Base-by-base conservation (phyloP, 2,329 filamentous ascomycete species). In the Colletotrichum sp. region DNA sequence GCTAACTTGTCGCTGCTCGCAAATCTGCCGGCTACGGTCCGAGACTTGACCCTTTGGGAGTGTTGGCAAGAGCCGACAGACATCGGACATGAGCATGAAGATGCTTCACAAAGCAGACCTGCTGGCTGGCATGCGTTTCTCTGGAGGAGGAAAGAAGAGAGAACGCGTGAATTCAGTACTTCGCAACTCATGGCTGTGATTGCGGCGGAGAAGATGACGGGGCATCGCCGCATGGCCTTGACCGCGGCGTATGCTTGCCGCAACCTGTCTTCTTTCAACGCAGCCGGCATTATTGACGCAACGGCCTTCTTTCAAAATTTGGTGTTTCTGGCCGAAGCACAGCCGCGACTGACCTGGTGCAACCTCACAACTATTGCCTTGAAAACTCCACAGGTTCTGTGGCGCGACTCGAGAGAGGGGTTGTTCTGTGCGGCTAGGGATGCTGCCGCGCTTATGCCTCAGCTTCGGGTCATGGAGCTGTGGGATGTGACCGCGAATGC, bases 351-450 rank as follows among this genome's bases (percentile, higher is more conserved):
- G n/a, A 0, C 43, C 1, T 52, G n/a, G 43, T 24, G 1, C 43
- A 52, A 52, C 10, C n/a, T 52, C 12, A 52, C 10, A 21, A 21
- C 2, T 0, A 7, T 52, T 24, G n/a, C 43, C 43, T 13, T 52
- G 43, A 52, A 52, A 24, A 52, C 43, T 7, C n/a, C 43, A 5
- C 43, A 52, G 7, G 43, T 21, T 52, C n/a, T 24, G n/a, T 5
- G 43, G n/a, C 0, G 10, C 1, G 6, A 21, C 43, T 1, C n/a
- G n/a, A 52, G 43, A 2, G 43, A 52, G 43, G 2, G 4, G n/a
- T 5, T 52, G 43, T 21, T 24, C 12, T 4, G 3, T 52, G 1
- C 4, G 6, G n/a, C 43, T 52, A 4, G 39, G 18, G 18, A n/a
- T 48, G 39, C 39, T 3, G 9, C 39, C 39, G 39, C 39, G 18